Percentiles rank a stretch among this genome's conserved stretches.
Evolutionary conservation across 176 grass and related monocot species (phyloP).

Genomic region (Echinochloa phyllopogon): DNA sequence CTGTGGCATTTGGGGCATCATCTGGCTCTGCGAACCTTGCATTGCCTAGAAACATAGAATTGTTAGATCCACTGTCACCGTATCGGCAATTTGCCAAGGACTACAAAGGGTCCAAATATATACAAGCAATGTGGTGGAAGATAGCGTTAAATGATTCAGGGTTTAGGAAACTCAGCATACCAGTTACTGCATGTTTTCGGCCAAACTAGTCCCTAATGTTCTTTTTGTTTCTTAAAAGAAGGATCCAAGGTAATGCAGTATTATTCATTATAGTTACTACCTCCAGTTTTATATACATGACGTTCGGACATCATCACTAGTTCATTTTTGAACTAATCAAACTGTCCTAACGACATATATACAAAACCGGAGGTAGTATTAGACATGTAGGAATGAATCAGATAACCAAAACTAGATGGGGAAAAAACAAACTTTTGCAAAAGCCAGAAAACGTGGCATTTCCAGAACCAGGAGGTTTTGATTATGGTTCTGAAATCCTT

Average conservation of each 20-base stretch:
- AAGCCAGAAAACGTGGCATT: not conserved
- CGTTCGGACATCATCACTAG: too few species aligned
- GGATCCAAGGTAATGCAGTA: not conserved
- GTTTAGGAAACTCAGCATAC: not conserved
- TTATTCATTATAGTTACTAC: not conserved
- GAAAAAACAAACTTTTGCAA: not conserved
- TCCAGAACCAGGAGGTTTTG: constrained; percentile 10
- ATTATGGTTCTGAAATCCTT: not conserved
- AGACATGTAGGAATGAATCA: not conserved
- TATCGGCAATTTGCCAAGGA: not conserved
- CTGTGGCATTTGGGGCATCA: constrained; percentile 83
- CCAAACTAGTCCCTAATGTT: not conserved
- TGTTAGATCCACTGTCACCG: not conserved
- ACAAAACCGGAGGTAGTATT: too few species aligned
- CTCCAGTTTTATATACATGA: too few species aligned
- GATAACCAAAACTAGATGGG: not conserved
- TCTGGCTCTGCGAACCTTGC: constrained; percentile 83
- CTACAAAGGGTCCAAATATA: not conserved
- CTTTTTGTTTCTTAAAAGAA: not conserved
- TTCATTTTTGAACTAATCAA: too few species aligned
- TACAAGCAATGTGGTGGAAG: not conserved
- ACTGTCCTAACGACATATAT: too few species aligned
- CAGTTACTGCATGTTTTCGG: not conserved
- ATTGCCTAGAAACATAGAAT: constrained; percentile 53
- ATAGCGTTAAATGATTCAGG: not conserved